Percentiles rank a stretch among this genome's conserved stretches.
Conservation (phyloP, 768 basidiomycete species). For the Boletus rubescentipes region DNA sequence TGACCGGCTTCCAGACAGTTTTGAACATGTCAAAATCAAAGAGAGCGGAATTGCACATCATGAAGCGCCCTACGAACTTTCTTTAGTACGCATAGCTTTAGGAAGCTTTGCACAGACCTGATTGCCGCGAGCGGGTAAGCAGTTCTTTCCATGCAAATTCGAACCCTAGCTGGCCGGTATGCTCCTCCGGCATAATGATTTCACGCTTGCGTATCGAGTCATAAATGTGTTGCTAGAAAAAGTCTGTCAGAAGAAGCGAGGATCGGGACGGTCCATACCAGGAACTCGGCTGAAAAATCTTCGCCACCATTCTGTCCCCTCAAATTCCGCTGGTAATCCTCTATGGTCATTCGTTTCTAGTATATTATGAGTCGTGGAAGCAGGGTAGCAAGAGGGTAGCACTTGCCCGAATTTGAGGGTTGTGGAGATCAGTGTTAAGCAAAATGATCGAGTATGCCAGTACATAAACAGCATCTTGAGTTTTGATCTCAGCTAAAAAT, state of each 20-base stretch:
- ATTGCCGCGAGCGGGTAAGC: conserved; percentile 72
- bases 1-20: conserved; percentile 87
- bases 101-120: conserved; percentile 49
- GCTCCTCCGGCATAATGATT: conserved; percentile 97
- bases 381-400: conserved; percentile 1
- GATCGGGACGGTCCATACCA: conserved; percentile 47
- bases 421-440: conserved; percentile 97
- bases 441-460: conserved; percentile 94
- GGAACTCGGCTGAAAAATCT: conserved; percentile 82
- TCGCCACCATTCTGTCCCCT: conserved; percentile 86
- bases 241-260: conserved; percentile 9
- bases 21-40: conserved; percentile 96
- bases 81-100: conserved; percentile 5
- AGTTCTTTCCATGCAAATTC: conserved; percentile 99
- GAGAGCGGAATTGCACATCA: conserved; percentile 73
- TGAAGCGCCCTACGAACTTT: conserved; percentile 52
- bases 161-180: conserved; percentile 93
- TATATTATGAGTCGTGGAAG: conserved; percentile 5
- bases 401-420: conserved; percentile 84
- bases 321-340: conserved; percentile 90
- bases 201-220: conserved; percentile 93
- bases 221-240: conserved; percentile 75
- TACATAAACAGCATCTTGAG: conserved; percentile 91
- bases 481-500: conserved; percentile 76
- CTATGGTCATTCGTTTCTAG: conserved; percentile 95